Conservation (phyloP, 768 basidiomycete species). For the Podaxis sp. region DNA sequence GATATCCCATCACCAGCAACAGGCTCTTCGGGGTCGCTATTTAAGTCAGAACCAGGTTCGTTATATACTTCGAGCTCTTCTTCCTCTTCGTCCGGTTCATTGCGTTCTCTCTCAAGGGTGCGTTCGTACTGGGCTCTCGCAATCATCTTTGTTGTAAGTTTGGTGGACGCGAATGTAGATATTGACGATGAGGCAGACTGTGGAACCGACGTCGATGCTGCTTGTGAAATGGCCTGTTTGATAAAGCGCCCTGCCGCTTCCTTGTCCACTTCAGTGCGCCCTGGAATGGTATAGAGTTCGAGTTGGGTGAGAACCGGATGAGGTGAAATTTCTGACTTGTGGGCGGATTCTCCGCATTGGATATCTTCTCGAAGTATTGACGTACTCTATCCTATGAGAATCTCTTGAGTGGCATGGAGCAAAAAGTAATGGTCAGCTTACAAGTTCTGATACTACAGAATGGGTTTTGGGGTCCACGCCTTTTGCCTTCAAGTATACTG, state of each 20-base stretch:
- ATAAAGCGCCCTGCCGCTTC: conserved; percentile 82
- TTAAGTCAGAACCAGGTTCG: conserved; percentile 30
- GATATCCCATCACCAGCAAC: conserved; percentile 14
- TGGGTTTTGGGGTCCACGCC: conserved; percentile 82
- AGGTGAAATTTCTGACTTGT: conserved; percentile 41
- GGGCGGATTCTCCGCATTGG: conserved; percentile 67
- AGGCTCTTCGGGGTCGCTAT: conserved; percentile 20
- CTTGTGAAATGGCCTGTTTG: conserved; percentile 75
- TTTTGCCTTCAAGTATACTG: conserved; percentile 80
- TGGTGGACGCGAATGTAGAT: conserved; percentile 43
- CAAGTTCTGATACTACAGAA: conserved; percentile 73
- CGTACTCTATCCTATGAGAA: conserved; percentile 64
- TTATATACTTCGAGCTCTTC: conserved; percentile 39
- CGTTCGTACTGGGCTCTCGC: conserved; percentile 65
- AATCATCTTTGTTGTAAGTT: conserved; percentile 73
- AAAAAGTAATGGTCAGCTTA: conserved; percentile 26
- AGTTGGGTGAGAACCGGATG: conserved; percentile 9
- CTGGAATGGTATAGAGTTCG: conserved; percentile 24
- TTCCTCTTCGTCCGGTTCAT: conserved; percentile 40
- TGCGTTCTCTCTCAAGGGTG: conserved; percentile 51
- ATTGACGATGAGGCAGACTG: conserved; percentile 24
- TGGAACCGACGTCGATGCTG: conserved; percentile 36
- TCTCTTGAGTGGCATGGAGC: neutral
- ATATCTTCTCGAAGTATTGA: conserved; percentile 82
- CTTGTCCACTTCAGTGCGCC: conserved; percentile 64